Base-by-base conservation (phyloP, 805 yeast species). In the Cyberlindnera euphorbiae region DNA sequence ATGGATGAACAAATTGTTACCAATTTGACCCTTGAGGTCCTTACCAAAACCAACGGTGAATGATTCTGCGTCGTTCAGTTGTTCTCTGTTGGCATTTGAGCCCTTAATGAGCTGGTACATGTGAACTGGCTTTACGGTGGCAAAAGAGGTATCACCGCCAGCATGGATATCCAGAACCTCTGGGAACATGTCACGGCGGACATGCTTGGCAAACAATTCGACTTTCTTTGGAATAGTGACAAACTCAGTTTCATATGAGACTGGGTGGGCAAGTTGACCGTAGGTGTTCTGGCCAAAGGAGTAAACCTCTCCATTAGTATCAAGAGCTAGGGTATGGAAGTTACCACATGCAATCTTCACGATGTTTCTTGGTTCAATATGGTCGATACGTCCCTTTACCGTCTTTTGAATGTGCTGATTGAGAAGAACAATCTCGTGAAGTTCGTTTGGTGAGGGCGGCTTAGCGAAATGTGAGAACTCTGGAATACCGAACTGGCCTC, bases 401-500 rank as follows among this genome's bases (percentile, higher is more conserved):
- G 39, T 38, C 12, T 33, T 23, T 13, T 36, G 40, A 13, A 38
- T 35, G 23, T 41, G 41, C 39, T 75, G 69, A 46, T 80, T 78
- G 46, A 85, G 57, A 24, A 81, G 58, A 6, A 69, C 65, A 39
- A 86, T 68, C 37, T 79, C 86, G 44, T 69, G 68, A 10, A 78
- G 56, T 34, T 56, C 52, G 45, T 70, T 69, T 12, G 69, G 65
- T 3, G 47, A 45, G 6, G 88, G 84, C 0, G 75, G 69, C 5
- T 58, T 45, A 40, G 73, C 75, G 50, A 77, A 77, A 38, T 84
- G 89, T 1, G 95, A 76, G 45, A 67, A 74, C 11, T 64, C 59
- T 2, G 95, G 93, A 12, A 86, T 58, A 14, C 97, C 97, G 59
- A 73, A 85, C 61, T 93, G 97, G 4, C 97, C 97, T 17, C 69